phyloP scores from a whole-genome alignment of 768 basidiomycete species.

The Leccinum ochraceum region DNA sequence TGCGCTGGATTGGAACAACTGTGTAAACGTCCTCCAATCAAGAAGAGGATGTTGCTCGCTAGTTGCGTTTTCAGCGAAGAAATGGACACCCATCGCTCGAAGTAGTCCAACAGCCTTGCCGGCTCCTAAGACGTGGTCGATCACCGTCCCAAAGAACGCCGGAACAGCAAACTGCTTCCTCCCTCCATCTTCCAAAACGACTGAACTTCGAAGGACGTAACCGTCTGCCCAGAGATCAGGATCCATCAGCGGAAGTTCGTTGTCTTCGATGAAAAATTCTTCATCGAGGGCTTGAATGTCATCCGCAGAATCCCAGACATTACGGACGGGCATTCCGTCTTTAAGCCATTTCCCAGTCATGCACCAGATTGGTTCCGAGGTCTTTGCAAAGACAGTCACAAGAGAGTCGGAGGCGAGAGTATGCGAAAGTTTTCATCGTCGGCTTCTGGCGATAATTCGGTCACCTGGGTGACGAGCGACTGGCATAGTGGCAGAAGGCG shows the following conservation, averaged over 20 bases:
- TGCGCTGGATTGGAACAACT: too few species aligned
- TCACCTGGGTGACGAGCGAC: slow-evolving; percentile 54
- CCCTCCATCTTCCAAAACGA: slow-evolving; percentile 28
- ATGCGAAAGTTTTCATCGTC: slow-evolving; percentile 49
- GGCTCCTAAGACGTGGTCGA: too few species aligned
- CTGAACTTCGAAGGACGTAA: slow-evolving; percentile 53
- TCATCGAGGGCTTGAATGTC: slow-evolving; percentile 46
- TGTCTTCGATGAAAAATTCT: slow-evolving; percentile 82
- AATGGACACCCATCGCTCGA: too few species aligned
- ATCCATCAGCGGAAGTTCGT: slow-evolving; percentile 60
- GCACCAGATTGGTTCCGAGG: slow-evolving; percentile 71
- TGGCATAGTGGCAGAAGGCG: slow-evolving; percentile 58
- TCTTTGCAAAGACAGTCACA: slow-evolving; percentile 59
- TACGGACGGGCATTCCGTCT: slow-evolving; percentile 64
- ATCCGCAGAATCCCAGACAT: slow-evolving; percentile 28
- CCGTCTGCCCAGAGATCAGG: slow-evolving; percentile 82
- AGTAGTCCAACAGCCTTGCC: too few species aligned
- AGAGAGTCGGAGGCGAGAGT: slow-evolving; percentile 53
- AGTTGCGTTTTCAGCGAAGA: too few species aligned
- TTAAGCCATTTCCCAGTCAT: slow-evolving; percentile 74
- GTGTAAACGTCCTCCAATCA: too few species aligned
- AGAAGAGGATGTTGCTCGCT: too few species aligned
- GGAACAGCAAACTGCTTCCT: slow-evolving; percentile 44
- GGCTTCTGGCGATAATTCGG: slow-evolving; percentile 46
- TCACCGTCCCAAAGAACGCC: slow-evolving; percentile 60